Percentiles rank a stretch among this genome's conserved stretches.
Evolutionary conservation across 139 green algal genomes (phyloP).

Genomic region (Asterochloris erici): DNA sequence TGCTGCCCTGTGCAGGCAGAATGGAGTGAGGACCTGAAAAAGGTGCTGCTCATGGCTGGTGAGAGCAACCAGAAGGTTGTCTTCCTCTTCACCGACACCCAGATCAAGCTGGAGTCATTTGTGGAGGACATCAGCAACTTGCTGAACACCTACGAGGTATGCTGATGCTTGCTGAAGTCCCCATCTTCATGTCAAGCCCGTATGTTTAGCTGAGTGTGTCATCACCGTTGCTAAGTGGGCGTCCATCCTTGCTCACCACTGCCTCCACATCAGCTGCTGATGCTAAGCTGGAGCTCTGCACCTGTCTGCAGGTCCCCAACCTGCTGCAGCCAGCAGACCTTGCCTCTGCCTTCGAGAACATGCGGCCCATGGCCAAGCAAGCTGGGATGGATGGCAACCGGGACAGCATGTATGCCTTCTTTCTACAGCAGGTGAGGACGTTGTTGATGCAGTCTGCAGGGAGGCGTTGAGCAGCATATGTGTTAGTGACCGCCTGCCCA

Average conservation of each 20-base stretch:
- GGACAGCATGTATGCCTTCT: conserved; percentile 68
- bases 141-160: conserved; percentile 68
- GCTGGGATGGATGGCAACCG: conserved; percentile 51
- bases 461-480: background rate
- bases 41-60: conserved; percentile 48
- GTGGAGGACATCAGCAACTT: conserved; percentile 87
- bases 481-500: too few relatives aligned
- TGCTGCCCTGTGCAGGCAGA: conserved; percentile 27
- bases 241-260: too few relatives aligned
- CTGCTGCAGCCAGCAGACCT: conserved; percentile 67
- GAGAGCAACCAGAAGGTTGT: conserved; percentile 39
- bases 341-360: conserved; percentile 16
- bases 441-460: background rate
- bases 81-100: conserved; percentile 77
- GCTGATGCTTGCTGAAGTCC: too few relatives aligned
- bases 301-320: conserved; percentile 49
- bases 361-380: conserved; percentile 24
- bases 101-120: conserved; percentile 77
- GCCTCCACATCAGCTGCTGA: too few relatives aligned
- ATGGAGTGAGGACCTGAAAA: conserved; percentile 77
- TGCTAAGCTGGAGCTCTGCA: too few relatives aligned
- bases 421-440: conserved; percentile 29
- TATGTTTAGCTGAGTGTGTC: too few relatives aligned
- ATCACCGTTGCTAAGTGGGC: too few relatives aligned
- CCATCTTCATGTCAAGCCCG: too few relatives aligned